A percentile compares a stretch with the other conserved stretches of the same genome.
Conservation (phyloP, 2,329 filamentous ascomycete species). For the Septoria petroselini region DNA sequence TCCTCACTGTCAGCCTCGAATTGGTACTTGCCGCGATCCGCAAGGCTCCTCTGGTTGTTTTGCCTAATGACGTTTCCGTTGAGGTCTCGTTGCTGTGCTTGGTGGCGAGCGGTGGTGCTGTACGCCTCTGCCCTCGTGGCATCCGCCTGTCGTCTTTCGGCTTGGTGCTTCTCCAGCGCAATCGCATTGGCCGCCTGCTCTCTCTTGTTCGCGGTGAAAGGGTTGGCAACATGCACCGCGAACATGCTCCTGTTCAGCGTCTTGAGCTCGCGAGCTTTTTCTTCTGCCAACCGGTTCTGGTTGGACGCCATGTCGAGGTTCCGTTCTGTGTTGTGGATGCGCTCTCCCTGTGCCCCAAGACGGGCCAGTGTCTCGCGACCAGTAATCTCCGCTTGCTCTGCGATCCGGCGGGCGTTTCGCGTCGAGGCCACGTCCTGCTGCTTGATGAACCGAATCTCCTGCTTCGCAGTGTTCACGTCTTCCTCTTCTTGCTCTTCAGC, state of each 20-base stretch:
- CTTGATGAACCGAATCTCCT: slow-evolving; percentile 72
- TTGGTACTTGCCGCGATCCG: slow-evolving; percentile 69
- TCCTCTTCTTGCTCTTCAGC: slow-evolving; percentile 76
- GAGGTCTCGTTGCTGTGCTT: slow-evolving; percentile 59
- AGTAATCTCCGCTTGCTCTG: slow-evolving; percentile 66
- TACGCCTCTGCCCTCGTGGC: slow-evolving; percentile 56
- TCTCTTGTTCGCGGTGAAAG: slow-evolving; percentile 65
- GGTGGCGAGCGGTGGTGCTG: slow-evolving; percentile 55
- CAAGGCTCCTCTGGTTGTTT: slow-evolving; percentile 51
- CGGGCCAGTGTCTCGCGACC: slow-evolving; percentile 69
- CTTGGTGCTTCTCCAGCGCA: slow-evolving; percentile 63
- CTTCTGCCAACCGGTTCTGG: slow-evolving; percentile 72
- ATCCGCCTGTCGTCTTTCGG: slow-evolving; percentile 56
- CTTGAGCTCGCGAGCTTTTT: slow-evolving; percentile 78
- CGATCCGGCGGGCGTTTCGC: slow-evolving; percentile 65
- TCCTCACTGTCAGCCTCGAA: slow-evolving; percentile 73
- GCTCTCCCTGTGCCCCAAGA: slow-evolving; percentile 74
- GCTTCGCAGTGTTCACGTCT: slow-evolving; percentile 67
- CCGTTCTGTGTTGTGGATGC: slow-evolving; percentile 76
- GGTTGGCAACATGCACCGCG: slow-evolving; percentile 50
- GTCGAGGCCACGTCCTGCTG: slow-evolving; percentile 72
- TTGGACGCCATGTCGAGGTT: slow-evolving; percentile 73
- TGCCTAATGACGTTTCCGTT: slow-evolving; percentile 50
- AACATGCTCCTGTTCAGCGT: slow-evolving; percentile 89
- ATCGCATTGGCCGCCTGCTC: slow-evolving; percentile 60